Evolutionary conservation across 768 basidiomycete genomes (phyloP).

Genomic region (Sarcodon aspratus): DNA sequence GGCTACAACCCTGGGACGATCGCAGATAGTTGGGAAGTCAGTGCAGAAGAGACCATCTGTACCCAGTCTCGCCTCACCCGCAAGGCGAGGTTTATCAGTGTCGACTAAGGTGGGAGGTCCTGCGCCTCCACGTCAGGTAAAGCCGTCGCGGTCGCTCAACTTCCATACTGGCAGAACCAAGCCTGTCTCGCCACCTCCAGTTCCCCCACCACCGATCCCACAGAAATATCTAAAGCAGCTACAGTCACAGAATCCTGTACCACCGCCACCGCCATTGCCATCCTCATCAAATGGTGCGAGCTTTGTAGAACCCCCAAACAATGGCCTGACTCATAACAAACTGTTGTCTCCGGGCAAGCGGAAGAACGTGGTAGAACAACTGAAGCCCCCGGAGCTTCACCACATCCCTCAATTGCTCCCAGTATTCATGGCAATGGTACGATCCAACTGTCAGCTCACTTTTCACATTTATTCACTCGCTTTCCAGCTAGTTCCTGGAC

Average conservation of each 20-base stretch:
- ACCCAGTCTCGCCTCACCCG: too few species aligned
- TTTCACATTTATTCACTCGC: background rate
- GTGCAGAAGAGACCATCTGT: too few species aligned
- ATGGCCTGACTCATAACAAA: background rate
- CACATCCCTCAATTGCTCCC: slow-evolving; percentile 79
- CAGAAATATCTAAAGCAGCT: background rate
- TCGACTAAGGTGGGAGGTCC: too few species aligned
- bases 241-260: background rate
- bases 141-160: slow-evolving; percentile 3
- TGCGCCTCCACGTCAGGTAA: too few species aligned
- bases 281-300: background rate
- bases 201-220: background rate
- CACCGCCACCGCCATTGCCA: slow-evolving; percentile 4
- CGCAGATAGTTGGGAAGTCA: too few species aligned
- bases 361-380: slow-evolving; percentile 31
- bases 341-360: slow-evolving; percentile 1
- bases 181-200: background rate
- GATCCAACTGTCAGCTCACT: slow-evolving; percentile 13
- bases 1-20: too few species aligned
- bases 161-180: slow-evolving; percentile 9
- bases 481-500: background rate
- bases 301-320: slow-evolving; percentile 6
- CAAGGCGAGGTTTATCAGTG: too few species aligned
- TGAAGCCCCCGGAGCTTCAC: slow-evolving; percentile 67
- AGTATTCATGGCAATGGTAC: slow-evolving; percentile 85